Evolutionary conservation across 2,329 filamentous ascomycete species (phyloP), one percentile per base, ranked within the genome.

Genomic region (Sporothrix phasma): DNA sequence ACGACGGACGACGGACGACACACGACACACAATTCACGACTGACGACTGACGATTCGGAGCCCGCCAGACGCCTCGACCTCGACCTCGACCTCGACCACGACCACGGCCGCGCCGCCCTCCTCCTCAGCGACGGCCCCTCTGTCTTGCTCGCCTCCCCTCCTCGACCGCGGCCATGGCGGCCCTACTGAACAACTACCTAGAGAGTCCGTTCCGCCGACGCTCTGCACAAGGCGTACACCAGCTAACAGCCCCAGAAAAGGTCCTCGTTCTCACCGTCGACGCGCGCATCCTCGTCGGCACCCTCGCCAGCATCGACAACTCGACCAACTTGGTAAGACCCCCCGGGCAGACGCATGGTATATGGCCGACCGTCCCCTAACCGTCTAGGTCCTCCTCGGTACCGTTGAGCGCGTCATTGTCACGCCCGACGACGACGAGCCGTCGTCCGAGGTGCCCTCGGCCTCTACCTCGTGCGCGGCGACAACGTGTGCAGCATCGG

Each of bases 401-500:
- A 90, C 93, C 3, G 80, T 92, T 67, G 94, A 99, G 76, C 89
- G 94, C 69, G 89, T 97, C 67, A 96, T 99, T 71, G 88, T 90
- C 68, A 88, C 89, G 1, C 83, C 84, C 49, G 92, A 97, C 72
- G 91, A 96, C 72, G 83, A 85, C 46, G 90, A 96, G 70, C 84
- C 88, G 0, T 95, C 89, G 49, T 84, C 87, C 65, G 86, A 94
- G 73, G 87, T 94, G 19, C 86, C 88, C 85, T 97, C 67, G 94
- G 94, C 1, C 78, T 97, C 5, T 97, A 97, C 74, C 82, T 99
- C 65, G 89, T 99, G 64, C 84, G 94, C 66, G 94, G 94, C 61
- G 94, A 99, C 74, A 97, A 95, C 72, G 93, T 99, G 56, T 92
- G 92, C 67, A 82, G 95, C 17, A 89, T 94, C 65, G 94, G 94